Percentiles rank a stretch among this genome's conserved stretches.
Conservation (phyloP, 1,139 yeast species). For the Yamadazyma epiphylla region DNA sequence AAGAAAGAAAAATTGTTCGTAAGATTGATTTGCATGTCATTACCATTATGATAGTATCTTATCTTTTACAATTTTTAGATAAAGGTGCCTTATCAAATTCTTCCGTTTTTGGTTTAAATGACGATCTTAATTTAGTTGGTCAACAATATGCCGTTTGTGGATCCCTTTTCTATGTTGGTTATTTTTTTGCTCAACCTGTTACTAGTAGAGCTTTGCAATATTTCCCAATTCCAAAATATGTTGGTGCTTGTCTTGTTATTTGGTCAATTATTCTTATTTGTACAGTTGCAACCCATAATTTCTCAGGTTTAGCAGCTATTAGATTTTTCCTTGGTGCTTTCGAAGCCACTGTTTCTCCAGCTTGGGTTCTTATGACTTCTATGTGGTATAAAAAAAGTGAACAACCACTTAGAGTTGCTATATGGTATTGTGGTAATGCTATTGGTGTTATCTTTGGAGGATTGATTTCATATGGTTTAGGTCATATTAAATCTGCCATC, state of each 20-base stretch:
- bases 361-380: constrained; percentile 44
- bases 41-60: constrained; percentile 50
- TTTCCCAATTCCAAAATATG: constrained; percentile 24
- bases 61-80: constrained; percentile 59
- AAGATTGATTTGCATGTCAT: constrained; percentile 52
- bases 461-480: constrained; percentile 17
- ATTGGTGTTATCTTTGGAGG: constrained; percentile 22
- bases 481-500: constrained; percentile 2
- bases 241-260: constrained; percentile 26
- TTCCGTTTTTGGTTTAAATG: constrained; percentile 52
- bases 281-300: constrained; percentile 17
- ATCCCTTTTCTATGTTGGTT: constrained; percentile 50
- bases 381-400: constrained; percentile 19
- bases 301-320: constrained; percentile 21
- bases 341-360: constrained; percentile 51
- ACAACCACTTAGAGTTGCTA: constrained; percentile 14
- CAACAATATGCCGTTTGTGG: constrained; percentile 52
- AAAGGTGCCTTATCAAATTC: constrained; percentile 54
- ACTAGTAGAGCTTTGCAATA: constrained; percentile 36
- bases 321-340: constrained; percentile 41
- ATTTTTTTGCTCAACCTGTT: constrained; percentile 43
- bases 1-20: constrained; percentile 14
- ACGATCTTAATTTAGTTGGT: constrained; percentile 43
- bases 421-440: constrained; percentile 23
- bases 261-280: constrained; percentile 16